A percentile compares a stretch with the other conserved stretches of the same genome.
Evolutionary conservation across 768 basidiomycete species (phyloP).

Genomic region (Hygrocybe coccinea): DNA sequence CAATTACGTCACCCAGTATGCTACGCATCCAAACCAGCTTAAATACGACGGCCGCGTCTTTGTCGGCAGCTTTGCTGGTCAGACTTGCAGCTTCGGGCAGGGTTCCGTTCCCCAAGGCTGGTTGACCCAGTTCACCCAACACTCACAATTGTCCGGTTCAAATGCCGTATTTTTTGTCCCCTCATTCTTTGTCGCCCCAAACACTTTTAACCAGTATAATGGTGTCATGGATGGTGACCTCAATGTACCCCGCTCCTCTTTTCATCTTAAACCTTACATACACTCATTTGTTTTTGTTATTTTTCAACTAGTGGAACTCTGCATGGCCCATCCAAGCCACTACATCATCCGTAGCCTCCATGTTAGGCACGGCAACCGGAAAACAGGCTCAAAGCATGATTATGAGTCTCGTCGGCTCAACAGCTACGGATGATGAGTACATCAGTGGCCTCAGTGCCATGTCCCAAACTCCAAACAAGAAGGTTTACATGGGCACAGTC

Average conservation of each 20-base stretch:
- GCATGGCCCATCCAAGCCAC: slow-evolving; percentile 72
- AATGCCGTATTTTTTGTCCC: slow-evolving; percentile 56
- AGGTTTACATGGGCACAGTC: slow-evolving; percentile 47
- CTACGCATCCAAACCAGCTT: slow-evolving; percentile 56
- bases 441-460: slow-evolving; percentile 39
- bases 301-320: slow-evolving; percentile 69
- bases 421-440: slow-evolving; percentile 52
- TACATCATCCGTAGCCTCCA: slow-evolving; percentile 33
- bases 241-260: slow-evolving; percentile 39
- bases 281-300: slow-evolving; percentile 9
- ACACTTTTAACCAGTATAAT: slow-evolving; percentile 41
- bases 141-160: slow-evolving; percentile 42
- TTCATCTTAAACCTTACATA: slow-evolving; percentile 7
- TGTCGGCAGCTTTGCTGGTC: slow-evolving; percentile 69
- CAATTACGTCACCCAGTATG: slow-evolving; percentile 49
- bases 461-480: slow-evolving; percentile 22
- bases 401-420: slow-evolving; percentile 42
- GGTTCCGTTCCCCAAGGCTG: slow-evolving; percentile 49
- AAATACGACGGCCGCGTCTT: slow-evolving; percentile 43
- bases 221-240: slow-evolving; percentile 55
- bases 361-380: slow-evolving; percentile 11
- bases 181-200: slow-evolving; percentile 60
- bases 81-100: slow-evolving; percentile 63
- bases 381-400: slow-evolving; percentile 18
- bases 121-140: slow-evolving; percentile 48